Evolutionary conservation across 2,329 filamentous ascomycete genomes (phyloP).

Genomic region (Mollisiaceae sp.): DNA sequence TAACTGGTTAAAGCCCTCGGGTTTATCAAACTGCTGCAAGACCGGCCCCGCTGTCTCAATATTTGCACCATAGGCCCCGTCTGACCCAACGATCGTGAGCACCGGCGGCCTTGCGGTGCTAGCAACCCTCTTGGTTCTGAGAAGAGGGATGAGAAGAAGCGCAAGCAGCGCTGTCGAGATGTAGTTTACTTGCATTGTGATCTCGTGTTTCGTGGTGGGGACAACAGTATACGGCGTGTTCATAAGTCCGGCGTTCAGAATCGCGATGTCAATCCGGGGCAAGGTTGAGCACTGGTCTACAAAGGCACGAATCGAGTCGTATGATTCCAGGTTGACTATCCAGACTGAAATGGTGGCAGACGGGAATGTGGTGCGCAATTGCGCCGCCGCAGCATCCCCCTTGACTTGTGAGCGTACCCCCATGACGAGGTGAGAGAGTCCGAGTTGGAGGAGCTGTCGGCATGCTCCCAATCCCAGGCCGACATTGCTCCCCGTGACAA

Average conservation of each 20-base stretch:
- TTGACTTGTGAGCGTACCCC: constrained; percentile 48
- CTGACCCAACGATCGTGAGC: background rate
- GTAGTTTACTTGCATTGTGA: background rate
- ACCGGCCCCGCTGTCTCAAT: constrained; percentile 36
- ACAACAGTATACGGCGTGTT: background rate
- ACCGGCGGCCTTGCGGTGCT: background rate
- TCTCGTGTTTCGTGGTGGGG: background rate
- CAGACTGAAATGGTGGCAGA: background rate
- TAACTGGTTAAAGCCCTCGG: background rate
- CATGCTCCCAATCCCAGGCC: constrained; percentile 53
- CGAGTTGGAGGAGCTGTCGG: constrained; percentile 47
- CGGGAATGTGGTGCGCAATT: background rate
- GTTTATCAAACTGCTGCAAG: constrained; percentile 43
- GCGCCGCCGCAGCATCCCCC: background rate
- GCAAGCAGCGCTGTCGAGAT: background rate
- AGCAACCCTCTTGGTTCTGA: background rate
- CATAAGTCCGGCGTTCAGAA: background rate
- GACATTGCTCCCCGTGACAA: constrained; percentile 54
- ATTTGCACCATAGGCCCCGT: constrained; percentile 14
- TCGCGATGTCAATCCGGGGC: background rate
- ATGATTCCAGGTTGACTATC: background rate
- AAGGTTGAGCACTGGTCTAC: background rate
- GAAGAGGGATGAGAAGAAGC: background rate
- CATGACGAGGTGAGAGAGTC: constrained; percentile 51
- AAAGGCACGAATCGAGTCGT: background rate